Evolutionary conservation across 306 rosid species (phyloP).

Genomic region (Phaseolus lunatus): DNA sequence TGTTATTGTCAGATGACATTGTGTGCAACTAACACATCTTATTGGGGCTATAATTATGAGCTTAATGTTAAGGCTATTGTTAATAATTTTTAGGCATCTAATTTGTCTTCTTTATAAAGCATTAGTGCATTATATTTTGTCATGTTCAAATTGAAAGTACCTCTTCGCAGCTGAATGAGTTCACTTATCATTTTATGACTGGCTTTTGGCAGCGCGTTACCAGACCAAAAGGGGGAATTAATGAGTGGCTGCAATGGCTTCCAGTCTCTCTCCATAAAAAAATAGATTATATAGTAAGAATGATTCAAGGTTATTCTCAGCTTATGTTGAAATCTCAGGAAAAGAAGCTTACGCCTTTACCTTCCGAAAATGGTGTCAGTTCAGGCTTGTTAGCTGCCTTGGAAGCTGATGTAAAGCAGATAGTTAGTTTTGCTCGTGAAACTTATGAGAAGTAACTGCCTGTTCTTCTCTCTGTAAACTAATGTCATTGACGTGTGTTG

Average conservation of each 20-base stretch:
- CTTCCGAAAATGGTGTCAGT: constrained; percentile 69
- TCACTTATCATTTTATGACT: constrained; percentile 25
- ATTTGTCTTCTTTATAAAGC: constrained; percentile 8
- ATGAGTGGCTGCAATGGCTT: constrained; percentile 95
- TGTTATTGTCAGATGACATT: neutral
- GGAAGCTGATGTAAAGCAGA: constrained; percentile 84
- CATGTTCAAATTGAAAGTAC: neutral
- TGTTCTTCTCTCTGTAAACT: constrained; percentile 41
- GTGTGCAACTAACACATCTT: neutral
- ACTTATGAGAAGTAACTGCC: constrained; percentile 76
- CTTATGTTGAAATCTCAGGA: constrained; percentile 53
- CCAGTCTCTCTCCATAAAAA: constrained; percentile 83
- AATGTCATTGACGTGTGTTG: neutral
- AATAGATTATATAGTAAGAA: constrained; percentile 60
- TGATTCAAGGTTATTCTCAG: constrained; percentile 51
- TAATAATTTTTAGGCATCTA: constrained; percentile 1
- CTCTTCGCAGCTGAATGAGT: constrained; percentile 29
- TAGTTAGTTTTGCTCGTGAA: constrained; percentile 75
- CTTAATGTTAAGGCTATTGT: constrained; percentile 8
- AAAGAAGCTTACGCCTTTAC: constrained; percentile 51
- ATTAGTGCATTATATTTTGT: neutral
- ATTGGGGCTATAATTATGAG: constrained; percentile 1
- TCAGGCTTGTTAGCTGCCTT: constrained; percentile 74
- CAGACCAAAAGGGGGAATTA: constrained; percentile 86
- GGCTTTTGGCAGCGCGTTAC: constrained; percentile 74